phyloP scores from a whole-genome alignment of 345 rosid species.

The Cardamine chenopodiifolia region DNA sequence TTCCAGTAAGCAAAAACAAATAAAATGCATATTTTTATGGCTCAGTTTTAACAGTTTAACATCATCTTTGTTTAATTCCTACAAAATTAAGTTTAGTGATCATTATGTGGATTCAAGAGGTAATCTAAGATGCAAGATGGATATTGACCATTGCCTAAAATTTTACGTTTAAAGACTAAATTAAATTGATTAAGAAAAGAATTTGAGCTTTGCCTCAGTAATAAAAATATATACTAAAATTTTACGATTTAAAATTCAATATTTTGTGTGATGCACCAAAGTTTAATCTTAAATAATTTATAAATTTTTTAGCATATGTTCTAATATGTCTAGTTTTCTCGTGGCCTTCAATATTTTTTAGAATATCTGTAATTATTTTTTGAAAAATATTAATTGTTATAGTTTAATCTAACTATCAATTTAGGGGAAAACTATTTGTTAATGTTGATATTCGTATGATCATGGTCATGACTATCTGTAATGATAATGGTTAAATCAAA shows the following conservation, averaged over 20 bases:
- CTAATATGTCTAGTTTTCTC: background rate
- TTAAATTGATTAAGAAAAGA: background rate
- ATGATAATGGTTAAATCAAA: slow-evolving; percentile 24
- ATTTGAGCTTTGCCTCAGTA: background rate
- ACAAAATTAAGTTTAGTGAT: background rate
- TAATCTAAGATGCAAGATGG: slow-evolving; percentile 15
- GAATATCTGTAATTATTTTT: no score
- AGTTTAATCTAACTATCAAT: background rate
- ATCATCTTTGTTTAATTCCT: background rate
- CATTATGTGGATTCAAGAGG: slow-evolving; percentile 23
- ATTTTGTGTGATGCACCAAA: background rate
- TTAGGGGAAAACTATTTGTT: background rate
- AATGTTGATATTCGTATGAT: background rate
- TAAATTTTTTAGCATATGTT: background rate
- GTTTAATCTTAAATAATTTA: background rate
- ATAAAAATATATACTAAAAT: background rate
- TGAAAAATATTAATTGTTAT: background rate
- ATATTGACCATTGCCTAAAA: background rate
- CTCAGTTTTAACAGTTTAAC: background rate
- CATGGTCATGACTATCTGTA: slow-evolving; percentile 11
- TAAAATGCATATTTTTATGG: background rate
- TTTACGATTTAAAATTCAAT: background rate
- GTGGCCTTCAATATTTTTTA: background rate
- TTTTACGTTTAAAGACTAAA: background rate
- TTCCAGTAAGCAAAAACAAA: background rate